Base-by-base conservation (phyloP, 768 basidiomycete species). In the Tulasnella sp. region DNA sequence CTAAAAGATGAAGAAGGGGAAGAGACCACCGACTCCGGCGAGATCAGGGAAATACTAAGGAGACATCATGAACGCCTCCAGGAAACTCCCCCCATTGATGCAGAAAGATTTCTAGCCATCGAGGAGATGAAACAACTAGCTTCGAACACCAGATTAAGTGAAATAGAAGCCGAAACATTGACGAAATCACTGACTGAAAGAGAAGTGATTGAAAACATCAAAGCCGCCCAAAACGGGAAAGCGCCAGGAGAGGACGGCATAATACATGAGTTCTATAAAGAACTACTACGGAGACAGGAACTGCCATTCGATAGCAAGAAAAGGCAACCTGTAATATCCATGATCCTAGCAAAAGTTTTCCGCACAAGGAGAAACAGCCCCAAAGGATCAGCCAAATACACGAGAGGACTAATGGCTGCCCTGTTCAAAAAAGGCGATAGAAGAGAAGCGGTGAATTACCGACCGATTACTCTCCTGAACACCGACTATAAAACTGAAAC, bases 361-460 rank as follows among this genome's bases (percentile, higher is more conserved):
- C 79, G 77, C 5, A 39, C 39, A 77, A n/a, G 16, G 37, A 40
- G 7, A 26, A 40, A 40, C 29, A 73, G 78, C 29, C 26, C 2
- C n/a, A 39, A 76, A n/a, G 35, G 20, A 44, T 20, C 26, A 46
- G 39, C 39, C 18, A 48, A 51, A 32, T 75, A 75, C 37, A 20
- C 35, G 13, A 75, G 5, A 40, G 75, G 77, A 29, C 13, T 72
- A 23, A 78, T 78, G 74, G 26, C 16, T 3, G 20, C 44, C 32
- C 23, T 78, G 5, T 78, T 46, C 44, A 78, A 78, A 39, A 78
- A 78, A 77, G 74, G 74, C 42, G 75, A 78, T 46, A 76, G 55
- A 39, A 16, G 26, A 29, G 37, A 55, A 3, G 32, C 48, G 18
- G 35, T 20, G 11, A 78, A 78, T 42, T 78, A 78, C 44, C 42